These are phyloP conservation scores for Serendipita indica DNA, from an alignment of 768 basidiomycete species.

Conservation along the genomic window DNA sequence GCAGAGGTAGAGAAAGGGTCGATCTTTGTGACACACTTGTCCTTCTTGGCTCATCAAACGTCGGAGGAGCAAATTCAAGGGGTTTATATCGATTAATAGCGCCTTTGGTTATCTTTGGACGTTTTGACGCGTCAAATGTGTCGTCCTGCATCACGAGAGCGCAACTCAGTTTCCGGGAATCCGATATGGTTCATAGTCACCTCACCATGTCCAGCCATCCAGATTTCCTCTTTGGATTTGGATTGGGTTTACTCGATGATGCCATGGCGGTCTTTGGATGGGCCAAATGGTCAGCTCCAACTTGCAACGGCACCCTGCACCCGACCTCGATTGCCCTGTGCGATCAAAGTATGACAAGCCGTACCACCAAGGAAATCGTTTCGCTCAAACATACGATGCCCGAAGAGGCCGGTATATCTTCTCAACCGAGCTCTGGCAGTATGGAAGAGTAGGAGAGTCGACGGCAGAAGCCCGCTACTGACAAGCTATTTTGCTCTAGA, in stretches of 20 bases:
- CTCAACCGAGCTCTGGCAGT: not conserved
- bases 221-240: not conserved
- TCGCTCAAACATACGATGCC: not conserved
- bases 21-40: too few relatives aligned
- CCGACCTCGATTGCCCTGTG: not conserved
- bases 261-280: not conserved
- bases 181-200: not conserved
- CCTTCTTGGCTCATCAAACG: too few relatives aligned
- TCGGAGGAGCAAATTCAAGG: not conserved
- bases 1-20: not conserved
- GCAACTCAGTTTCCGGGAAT: too few relatives aligned
- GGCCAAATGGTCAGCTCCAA: not conserved
- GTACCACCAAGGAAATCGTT: not conserved
- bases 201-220: not conserved
- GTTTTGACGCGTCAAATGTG: not conserved
- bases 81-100: not conserved
- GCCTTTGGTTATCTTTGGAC: not conserved
- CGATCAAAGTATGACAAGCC: too few relatives aligned
- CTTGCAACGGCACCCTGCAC: not conserved
- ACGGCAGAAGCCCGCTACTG: not conserved
- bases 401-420: not conserved
- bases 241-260: not conserved
- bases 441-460: not conserved
- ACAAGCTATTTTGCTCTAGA: not conserved
- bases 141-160: not conserved